Evolutionary conservation across 2,329 filamentous ascomycete species (phyloP).

Genomic region (Fusarium subglutinans): DNA sequence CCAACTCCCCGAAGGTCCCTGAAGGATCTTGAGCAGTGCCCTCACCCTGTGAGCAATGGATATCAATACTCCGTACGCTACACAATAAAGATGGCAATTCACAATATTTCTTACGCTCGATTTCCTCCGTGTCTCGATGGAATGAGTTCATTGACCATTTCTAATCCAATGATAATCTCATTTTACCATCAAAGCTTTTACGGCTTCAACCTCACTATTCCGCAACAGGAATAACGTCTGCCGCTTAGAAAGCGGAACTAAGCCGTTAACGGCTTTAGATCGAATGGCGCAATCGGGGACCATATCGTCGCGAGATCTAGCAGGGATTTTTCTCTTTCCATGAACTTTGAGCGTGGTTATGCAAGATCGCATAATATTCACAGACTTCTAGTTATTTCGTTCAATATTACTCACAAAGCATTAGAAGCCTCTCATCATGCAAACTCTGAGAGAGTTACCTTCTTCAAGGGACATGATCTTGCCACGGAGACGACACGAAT

Average conservation of each 20-base stretch:
- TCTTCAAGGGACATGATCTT: not conserved
- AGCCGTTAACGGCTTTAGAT: not conserved
- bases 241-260: slow-evolving; percentile 8
- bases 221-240: slow-evolving; percentile 10
- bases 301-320: slow-evolving; percentile 36
- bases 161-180: slow-evolving; percentile 26
- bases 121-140: not conserved
- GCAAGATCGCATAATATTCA: not conserved
- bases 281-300: slow-evolving; percentile 41
- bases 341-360: not conserved
- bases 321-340: slow-evolving; percentile 6
- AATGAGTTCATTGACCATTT: slow-evolving; percentile 11
- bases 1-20: slow-evolving; percentile 30
- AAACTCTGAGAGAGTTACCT: not conserved
- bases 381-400: not conserved
- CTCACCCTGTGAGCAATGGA: not conserved
- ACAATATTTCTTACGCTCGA: not conserved
- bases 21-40: not conserved
- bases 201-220: slow-evolving; percentile 11
- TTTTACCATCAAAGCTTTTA: slow-evolving; percentile 3
- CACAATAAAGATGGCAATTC: not conserved
- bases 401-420: not conserved
- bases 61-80: not conserved
- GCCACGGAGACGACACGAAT: slow-evolving; percentile 22
- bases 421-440: not conserved